These are phyloP conservation scores for Chrysochromulina parva DNA, from an alignment of 78 protist genomes.

Conservation along the genomic window DNA sequence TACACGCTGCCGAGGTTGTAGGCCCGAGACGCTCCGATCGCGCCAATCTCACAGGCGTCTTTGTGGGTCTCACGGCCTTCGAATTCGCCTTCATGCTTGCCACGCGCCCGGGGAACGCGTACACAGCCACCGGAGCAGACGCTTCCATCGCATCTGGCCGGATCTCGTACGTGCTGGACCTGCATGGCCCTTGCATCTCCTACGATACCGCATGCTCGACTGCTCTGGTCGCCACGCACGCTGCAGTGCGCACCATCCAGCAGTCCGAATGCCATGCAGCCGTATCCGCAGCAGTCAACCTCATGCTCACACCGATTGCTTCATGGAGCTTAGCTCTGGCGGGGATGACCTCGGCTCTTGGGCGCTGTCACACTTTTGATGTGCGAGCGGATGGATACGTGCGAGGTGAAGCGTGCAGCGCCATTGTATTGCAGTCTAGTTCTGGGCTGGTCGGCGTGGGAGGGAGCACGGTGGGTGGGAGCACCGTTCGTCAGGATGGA, in stretches of 20 bases:
- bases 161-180: conserved; percentile 68
- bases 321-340: conserved; percentile 32
- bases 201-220: conserved; percentile 88
- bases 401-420: conserved; percentile 79
- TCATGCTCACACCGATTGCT: neutral
- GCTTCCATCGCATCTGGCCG: conserved; percentile 36
- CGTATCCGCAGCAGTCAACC: neutral
- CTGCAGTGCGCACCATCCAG: conserved; percentile 55
- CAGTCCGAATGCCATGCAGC: conserved; percentile 4
- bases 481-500: conserved; percentile 6
- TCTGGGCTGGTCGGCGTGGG: neutral
- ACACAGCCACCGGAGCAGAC: neutral
- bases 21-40: neutral
- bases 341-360: conserved; percentile 60
- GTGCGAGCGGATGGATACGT: conserved; percentile 82
- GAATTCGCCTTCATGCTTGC: neutral
- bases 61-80: neutral
- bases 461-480: neutral
- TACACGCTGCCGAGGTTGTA: neutral
- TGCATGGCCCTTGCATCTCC: conserved; percentile 74
- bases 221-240: conserved; percentile 73
- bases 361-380: conserved; percentile 72
- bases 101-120: neutral
- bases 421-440: neutral
- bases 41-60: neutral